A percentile compares a stretch with the other conserved stretches of the same genome.
Evolutionary conservation across 768 basidiomycete species (phyloP).

Genomic region (Pleurotus cornucopiae): DNA sequence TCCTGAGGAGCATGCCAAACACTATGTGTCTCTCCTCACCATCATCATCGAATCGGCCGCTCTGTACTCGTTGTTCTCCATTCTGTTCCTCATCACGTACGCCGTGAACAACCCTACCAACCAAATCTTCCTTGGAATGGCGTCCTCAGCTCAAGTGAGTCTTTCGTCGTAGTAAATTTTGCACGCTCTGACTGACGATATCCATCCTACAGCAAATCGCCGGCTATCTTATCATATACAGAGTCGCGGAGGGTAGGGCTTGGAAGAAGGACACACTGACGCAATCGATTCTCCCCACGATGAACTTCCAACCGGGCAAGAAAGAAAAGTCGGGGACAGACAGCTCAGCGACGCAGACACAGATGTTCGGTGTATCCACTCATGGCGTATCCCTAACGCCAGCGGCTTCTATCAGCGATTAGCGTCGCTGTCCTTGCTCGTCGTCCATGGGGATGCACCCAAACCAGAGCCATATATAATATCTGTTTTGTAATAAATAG

Average conservation of each 20-base stretch:
- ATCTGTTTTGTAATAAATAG: neutral
- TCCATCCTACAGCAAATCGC: constrained; percentile 33
- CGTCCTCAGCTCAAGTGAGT: constrained; percentile 31
- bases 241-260: constrained; percentile 41
- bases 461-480: too few relatives aligned
- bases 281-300: constrained; percentile 15
- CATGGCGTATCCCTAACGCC: too few relatives aligned
- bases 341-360: neutral
- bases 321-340: constrained; percentile 1
- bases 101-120: constrained; percentile 33
- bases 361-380: too few relatives aligned
- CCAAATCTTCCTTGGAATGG: constrained; percentile 32
- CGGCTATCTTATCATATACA: constrained; percentile 42
- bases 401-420: too few relatives aligned
- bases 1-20: constrained; percentile 26
- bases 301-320: constrained; percentile 9
- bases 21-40: constrained; percentile 32
- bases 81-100: constrained; percentile 38
- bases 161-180: too few relatives aligned
- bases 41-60: constrained; percentile 42
- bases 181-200: neutral
- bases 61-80: constrained; percentile 34
- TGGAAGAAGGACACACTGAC: constrained; percentile 29
- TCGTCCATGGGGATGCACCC: too few relatives aligned
- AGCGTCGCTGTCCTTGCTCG: too few relatives aligned